A percentile compares a stretch with the other conserved stretches of the same genome.
Conservation (phyloP, 2,329 filamentous ascomycete species). For the Xylaria digitata region DNA sequence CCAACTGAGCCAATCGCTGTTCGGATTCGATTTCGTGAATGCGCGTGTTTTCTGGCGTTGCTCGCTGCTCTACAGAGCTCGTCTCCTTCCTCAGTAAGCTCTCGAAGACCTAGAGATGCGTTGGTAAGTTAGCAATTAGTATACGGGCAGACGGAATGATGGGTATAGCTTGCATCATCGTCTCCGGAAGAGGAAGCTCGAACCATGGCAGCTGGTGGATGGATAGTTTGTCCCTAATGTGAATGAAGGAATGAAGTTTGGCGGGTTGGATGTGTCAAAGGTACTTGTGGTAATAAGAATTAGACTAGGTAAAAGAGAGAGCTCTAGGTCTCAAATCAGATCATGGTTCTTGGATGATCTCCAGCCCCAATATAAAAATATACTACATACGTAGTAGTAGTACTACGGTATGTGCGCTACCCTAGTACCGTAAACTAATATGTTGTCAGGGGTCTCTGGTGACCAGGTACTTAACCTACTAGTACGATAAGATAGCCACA, state of each 20-base stretch:
- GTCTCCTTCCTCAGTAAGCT: slow-evolving; percentile 47
- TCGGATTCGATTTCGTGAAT: slow-evolving; percentile 62
- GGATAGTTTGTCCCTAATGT: slow-evolving; percentile 10
- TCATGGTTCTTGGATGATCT: neutral
- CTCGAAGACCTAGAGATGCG: slow-evolving; percentile 46
- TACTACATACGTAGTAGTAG: no score
- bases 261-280: neutral
- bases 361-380: slow-evolving; percentile 6
- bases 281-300: neutral
- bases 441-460: no score
- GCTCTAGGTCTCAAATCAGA: neutral
- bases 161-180: slow-evolving; percentile 43
- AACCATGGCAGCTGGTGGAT: slow-evolving; percentile 42
- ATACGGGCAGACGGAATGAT: neutral
- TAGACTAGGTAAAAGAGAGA: neutral
- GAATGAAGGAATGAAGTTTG: neutral
- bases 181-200: slow-evolving; percentile 38
- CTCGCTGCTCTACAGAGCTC: slow-evolving; percentile 46
- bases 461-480: no score
- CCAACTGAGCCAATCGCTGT: slow-evolving; percentile 72
- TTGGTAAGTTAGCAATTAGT: slow-evolving; percentile 6
- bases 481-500: no score
- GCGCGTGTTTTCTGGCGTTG: slow-evolving; percentile 49
- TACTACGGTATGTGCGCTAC: no score
- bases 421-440: no score